A percentile compares a stretch with the other conserved stretches of the same genome.
Evolutionary conservation across 495 filamentous ascomycete species (phyloP).

Genomic region (Penicillium cataractarum): DNA sequence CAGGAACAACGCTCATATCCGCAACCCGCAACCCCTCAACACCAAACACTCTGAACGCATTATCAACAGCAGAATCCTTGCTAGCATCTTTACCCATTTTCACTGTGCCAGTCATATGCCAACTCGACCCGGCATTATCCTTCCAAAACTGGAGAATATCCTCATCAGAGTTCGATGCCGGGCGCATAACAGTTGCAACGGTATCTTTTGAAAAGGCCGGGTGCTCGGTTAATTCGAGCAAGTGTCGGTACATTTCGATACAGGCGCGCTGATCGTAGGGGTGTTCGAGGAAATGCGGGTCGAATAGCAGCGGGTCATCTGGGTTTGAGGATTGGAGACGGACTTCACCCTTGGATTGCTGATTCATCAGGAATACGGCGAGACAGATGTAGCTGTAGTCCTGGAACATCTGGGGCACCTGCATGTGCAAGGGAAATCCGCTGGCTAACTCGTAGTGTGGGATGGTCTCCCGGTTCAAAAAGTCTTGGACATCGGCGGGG

Average conservation of each 20-base stretch:
- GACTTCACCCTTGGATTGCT: conserved; percentile 52
- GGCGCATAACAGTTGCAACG: conserved; percentile 42
- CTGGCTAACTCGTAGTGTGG: conserved; percentile 51
- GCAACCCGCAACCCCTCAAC: conserved; percentile 60
- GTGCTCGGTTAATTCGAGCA: conserved; percentile 45
- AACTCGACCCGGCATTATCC: conserved; percentile 36
- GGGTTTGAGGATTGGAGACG: conserved; percentile 59
- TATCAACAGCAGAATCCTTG: conserved; percentile 57
- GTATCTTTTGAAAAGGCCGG: conserved; percentile 52
- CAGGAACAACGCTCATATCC: conserved; percentile 67
- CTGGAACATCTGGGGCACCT: conserved; percentile 28
- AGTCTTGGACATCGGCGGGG: conserved; percentile 38
- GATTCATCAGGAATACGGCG: conserved; percentile 41
- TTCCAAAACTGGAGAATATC: conserved; percentile 55
- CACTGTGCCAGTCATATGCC: conserved; percentile 64
- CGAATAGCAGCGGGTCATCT: conserved; percentile 54
- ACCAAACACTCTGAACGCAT: conserved; percentile 56
- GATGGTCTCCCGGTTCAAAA: conserved; percentile 47
- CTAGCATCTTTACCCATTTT: conserved; percentile 62
- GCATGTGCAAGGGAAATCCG: conserved; percentile 33
- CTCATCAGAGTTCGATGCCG: conserved; percentile 57
- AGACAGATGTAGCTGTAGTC: conserved; percentile 39
- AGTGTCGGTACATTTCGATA: conserved; percentile 55
- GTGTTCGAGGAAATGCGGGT: conserved; percentile 59
- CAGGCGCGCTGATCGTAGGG: conserved; percentile 60